Base-by-base conservation (phyloP, 1,139 yeast genomes). In the Meyerozyma guilliermondii region DNA sequence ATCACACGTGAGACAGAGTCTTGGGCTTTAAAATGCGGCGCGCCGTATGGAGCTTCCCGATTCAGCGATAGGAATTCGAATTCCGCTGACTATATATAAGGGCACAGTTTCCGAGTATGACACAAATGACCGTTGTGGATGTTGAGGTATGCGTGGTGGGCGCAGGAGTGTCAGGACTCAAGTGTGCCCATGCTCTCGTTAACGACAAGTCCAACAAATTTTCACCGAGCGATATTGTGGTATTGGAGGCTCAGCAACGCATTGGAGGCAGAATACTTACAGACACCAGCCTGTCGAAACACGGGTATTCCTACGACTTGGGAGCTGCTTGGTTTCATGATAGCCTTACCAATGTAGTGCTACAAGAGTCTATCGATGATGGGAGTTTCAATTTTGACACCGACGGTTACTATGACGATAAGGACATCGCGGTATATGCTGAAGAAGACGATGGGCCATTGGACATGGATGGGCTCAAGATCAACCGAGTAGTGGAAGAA, bases 311-410 rank as follows among this genome's bases (percentile, higher is more conserved):
- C 6, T 83, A 83, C 55, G 96, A 88, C 59, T 51, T 87, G 17
- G 96, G 96, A 0, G 96, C 95, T 0, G 78, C 91, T 4, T 88
- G 96, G 96, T 84, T 85, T 53, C 96, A 88, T 57, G 96, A 87
- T 53, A 79, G 88, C 0, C 63, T 87, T 40, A 71, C 76, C 36
- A 88, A 88, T 55, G 72, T 72, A 5, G 69, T 85, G 7, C 59
- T 72, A 35, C 48, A 57, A 31, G 67, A 68, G 29, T 53, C 67
- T n/a, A 43, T 60, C 6, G 54, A 50, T 2, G 60, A 55, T 2
- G 59, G 50, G 3, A 46, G 49, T 30, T 67, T 70, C 43, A 63
- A 62, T 43, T 41, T 59, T 5, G 34, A 40, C 2, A 50, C 46
- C 11, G 76, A 72, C 48, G 64, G 66, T 2, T 64, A 60, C 48